Evolutionary conservation across 1,139 yeast species (phyloP).

Genomic region (Candida pseudocylindracea): DNA sequence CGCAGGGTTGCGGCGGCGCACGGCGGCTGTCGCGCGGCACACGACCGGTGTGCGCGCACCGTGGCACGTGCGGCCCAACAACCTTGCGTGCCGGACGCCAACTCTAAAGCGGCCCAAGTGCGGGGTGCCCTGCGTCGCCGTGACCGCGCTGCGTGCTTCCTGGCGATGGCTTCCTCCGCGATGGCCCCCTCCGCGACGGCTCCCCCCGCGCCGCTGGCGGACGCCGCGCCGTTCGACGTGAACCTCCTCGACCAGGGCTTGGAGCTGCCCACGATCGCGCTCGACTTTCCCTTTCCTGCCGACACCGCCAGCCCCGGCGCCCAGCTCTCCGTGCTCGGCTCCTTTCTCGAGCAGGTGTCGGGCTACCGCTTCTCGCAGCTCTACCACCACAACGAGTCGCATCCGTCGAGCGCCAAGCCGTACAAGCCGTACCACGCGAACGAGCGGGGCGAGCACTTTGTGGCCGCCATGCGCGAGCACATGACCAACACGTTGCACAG

Average conservation of each 20-base stretch:
- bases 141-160: too few species aligned
- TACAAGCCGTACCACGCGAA: conserved; percentile 9
- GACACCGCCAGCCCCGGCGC: conserved; percentile 11
- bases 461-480: conserved; percentile 8
- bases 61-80: too few species aligned
- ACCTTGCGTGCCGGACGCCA: too few species aligned
- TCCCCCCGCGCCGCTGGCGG: too few species aligned
- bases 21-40: too few species aligned
- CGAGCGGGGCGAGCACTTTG: neutral
- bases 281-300: conserved; percentile 18
- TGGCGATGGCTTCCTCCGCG: too few species aligned
- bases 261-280: conserved; percentile 10
- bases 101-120: too few species aligned
- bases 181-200: too few species aligned
- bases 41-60: too few species aligned
- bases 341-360: conserved; percentile 12
- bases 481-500: conserved; percentile 13
- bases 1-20: too few species aligned
- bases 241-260: conserved; percentile 14
- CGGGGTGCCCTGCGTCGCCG: too few species aligned
- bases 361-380: conserved; percentile 9
- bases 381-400: conserved; percentile 14
- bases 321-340: conserved; percentile 11
- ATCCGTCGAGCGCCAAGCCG: conserved; percentile 13
- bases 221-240: conserved; percentile 6